phyloP scores from a whole-genome alignment of 805 yeast genomes.

The Barnettozyma sucrosica region DNA sequence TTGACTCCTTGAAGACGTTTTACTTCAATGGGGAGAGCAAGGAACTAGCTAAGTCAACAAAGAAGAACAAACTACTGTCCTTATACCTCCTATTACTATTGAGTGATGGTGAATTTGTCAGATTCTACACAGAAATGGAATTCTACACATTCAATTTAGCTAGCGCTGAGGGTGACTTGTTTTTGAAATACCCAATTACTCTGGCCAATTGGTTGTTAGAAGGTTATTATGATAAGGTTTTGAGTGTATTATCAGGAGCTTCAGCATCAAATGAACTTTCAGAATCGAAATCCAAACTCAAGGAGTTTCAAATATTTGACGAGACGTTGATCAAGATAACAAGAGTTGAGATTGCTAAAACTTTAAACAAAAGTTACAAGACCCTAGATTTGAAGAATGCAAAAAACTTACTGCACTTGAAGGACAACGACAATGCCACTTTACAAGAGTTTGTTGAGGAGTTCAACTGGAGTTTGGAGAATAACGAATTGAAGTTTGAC shows the following conservation, averaged over 20 bases:
- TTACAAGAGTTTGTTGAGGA: slow-evolving; percentile 48
- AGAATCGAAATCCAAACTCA: slow-evolving; percentile 35
- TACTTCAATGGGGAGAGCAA: slow-evolving; percentile 41
- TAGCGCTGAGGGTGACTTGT: slow-evolving; percentile 59
- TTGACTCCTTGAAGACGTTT: slow-evolving; percentile 72
- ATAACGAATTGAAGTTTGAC: slow-evolving; percentile 46
- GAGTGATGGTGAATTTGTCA: slow-evolving; percentile 78
- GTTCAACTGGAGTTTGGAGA: slow-evolving; percentile 51
- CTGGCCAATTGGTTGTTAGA: slow-evolving; percentile 94
- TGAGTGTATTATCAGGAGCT: slow-evolving; percentile 39
- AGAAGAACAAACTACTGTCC: slow-evolving; percentile 68
- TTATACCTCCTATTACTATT: slow-evolving; percentile 70
- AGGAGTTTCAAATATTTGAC: slow-evolving; percentile 76
- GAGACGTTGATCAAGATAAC: slow-evolving; percentile 71
- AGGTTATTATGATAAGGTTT: slow-evolving; percentile 90
- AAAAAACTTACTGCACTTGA: slow-evolving; percentile 69
- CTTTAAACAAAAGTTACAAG: slow-evolving; percentile 73
- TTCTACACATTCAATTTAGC: slow-evolving; percentile 42
- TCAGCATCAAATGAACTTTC: slow-evolving; percentile 35
- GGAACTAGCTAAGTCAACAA: slow-evolving; percentile 40
- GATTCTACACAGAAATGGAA: slow-evolving; percentile 88
- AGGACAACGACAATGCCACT: slow-evolving; percentile 52
- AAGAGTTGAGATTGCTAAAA: slow-evolving; percentile 78
- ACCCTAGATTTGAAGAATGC: slow-evolving; percentile 77
- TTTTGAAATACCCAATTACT: slow-evolving; percentile 75